Conservation (phyloP, 1,284 basidiomycete species). For the Rhizoctonia solani region DNA sequence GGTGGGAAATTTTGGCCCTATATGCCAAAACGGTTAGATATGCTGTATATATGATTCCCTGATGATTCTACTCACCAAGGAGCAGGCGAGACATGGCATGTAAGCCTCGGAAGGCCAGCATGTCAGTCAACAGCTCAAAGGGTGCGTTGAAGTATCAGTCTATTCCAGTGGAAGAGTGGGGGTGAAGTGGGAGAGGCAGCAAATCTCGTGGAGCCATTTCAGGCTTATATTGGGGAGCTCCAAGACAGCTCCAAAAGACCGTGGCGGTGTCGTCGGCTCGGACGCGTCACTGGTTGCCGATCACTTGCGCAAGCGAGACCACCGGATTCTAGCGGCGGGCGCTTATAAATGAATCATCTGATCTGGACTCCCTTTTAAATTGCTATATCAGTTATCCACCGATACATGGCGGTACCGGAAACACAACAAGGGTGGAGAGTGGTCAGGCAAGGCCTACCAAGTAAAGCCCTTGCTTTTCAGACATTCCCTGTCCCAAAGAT, state of each 20-base stretch:
- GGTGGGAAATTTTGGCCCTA: slow-evolving; percentile 18
- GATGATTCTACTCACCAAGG: slow-evolving; percentile 3
- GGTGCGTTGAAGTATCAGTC: neutral
- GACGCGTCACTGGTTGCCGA: slow-evolving; percentile 29
- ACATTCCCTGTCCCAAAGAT: slow-evolving; percentile 54
- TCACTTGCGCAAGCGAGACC: neutral
- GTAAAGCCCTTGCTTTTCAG: slow-evolving; percentile 53
- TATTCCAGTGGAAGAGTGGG: too few species aligned
- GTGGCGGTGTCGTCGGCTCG: neutral
- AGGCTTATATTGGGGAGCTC: neutral
- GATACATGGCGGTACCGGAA: slow-evolving; percentile 37
- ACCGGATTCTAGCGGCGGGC: neutral
- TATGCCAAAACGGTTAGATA: neutral
- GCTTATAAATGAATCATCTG: neutral
- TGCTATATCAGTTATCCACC: neutral
- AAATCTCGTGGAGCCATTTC: neutral
- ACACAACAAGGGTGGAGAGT: slow-evolving; percentile 48
- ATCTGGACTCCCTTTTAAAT: neutral
- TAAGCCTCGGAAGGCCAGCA: slow-evolving; percentile 20
- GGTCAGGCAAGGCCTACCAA: slow-evolving; percentile 48
- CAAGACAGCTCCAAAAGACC: too few species aligned
- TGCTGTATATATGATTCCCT: neutral
- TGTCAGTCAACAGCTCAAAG: neutral
- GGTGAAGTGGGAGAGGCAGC: neutral
- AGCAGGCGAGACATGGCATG: slow-evolving; percentile 32